Percentiles rank a stretch among this genome's conserved stretches.
Evolutionary conservation across 257 asterid genomes (phyloP).

Genomic region (Solanum microdontum): DNA sequence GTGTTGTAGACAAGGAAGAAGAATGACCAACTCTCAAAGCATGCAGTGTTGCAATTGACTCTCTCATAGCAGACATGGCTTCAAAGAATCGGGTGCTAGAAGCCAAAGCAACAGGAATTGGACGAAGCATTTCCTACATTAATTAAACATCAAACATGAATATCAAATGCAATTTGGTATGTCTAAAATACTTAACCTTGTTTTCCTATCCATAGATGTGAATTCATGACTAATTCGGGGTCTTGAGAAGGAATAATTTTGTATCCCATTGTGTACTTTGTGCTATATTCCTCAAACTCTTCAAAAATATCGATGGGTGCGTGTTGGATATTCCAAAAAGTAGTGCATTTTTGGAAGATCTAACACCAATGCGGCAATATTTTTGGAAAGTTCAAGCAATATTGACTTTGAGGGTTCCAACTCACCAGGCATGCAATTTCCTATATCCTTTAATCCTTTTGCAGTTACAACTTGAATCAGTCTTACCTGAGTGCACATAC

Average conservation of each 20-base stretch:
- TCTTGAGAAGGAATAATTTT: not conserved
- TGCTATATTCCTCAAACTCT: not conserved
- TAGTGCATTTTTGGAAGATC: not conserved
- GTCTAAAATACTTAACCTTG: not conserved
- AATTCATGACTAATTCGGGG: not conserved
- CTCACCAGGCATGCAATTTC: not conserved
- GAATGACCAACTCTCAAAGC: constrained; percentile 66
- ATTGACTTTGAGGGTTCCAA: not conserved
- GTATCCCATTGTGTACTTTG: not conserved
- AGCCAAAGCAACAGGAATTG: constrained; percentile 95
- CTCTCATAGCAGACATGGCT: constrained; percentile 97
- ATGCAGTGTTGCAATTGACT: constrained; percentile 79
- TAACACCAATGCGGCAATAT: not conserved
- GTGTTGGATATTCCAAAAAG: not conserved
- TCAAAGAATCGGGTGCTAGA: constrained; percentile 94
- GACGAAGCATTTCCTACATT: constrained; percentile 86
- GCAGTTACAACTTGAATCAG: not conserved
- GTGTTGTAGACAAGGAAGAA: constrained; percentile 18
- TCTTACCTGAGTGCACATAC: not conserved
- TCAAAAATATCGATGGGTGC: not conserved
- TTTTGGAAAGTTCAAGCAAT: not conserved
- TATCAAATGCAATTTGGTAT: not conserved
- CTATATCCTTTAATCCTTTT: not conserved
- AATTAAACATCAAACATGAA: not conserved
- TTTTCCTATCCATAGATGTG: not conserved